Base-by-base conservation (phyloP, 2,329 filamentous ascomycete genomes). In the Chaetomium globosum region DNA sequence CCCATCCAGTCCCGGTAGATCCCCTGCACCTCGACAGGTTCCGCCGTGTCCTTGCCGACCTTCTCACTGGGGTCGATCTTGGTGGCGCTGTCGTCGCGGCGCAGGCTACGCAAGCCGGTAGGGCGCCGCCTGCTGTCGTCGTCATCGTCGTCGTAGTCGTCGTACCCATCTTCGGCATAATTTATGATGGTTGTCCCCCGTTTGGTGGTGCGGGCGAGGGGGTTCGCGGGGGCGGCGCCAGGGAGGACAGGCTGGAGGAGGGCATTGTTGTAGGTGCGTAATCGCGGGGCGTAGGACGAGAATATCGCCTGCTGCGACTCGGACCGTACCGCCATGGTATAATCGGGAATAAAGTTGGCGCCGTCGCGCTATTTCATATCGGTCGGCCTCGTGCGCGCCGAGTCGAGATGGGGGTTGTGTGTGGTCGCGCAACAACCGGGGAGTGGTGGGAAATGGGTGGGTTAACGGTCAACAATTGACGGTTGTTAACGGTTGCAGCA, bases 1-100 rank as follows among this genome's bases (percentile, higher is more conserved):
- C 90, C 87, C 87, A 97, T 96, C 93, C 94, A 98, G 71, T 97
- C 93, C 74, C 94, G 86, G 87, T 92, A 97, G 73, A 97, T 91
- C 66, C 92, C 91, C 77, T 97, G 93, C 21, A 96, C 83, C 26
- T 94, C 86, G 19, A 97, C 90, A 0, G 94, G 94, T 71, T 83
- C 82, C 69, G 81, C 81, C 31, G 92, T 87, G 74, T 97, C 93
- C 79, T 95, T 96, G 69, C 92, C 92, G 67, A 94, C 82, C 77
- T 91, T 92, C 70, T 93, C 91, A 56, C 85, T 81, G 61, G 89
- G 81, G 58, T 91, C 88, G 64, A 86, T 85, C 66, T 86, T 82
- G 65, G 83, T 83, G 6, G 83, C 80, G 52, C 80, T 82, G 70
- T 96, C 92, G 73, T 93, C 90, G 71, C 90, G 87, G 73, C 92